Evolutionary conservation across 2,329 filamentous ascomycete species (phyloP).

Genomic region (Hypoxylon sp.): DNA sequence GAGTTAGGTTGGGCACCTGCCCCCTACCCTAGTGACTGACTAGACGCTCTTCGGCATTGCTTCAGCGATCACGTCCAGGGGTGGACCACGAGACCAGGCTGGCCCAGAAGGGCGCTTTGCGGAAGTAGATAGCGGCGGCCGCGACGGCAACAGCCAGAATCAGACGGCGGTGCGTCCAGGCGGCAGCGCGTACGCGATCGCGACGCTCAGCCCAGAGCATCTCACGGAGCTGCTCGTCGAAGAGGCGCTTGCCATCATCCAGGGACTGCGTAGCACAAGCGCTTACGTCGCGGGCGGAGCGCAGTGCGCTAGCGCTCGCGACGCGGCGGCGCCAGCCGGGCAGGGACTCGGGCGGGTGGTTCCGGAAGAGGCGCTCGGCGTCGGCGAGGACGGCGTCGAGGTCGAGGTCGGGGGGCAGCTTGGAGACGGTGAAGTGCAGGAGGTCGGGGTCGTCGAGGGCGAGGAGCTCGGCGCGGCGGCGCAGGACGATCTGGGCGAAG

Average conservation of each 20-base stretch:
- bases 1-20: too few species aligned
- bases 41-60: not conserved
- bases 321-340: conserved; percentile 73
- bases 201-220: conserved; percentile 70
- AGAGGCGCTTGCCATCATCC: conserved; percentile 71
- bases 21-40: not conserved
- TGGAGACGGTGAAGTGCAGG: conserved; percentile 86
- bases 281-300: conserved; percentile 71
- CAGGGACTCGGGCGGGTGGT: conserved; percentile 76
- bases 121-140: conserved; percentile 72
- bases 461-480: conserved; percentile 83
- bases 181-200: conserved; percentile 56
- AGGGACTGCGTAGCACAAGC: conserved; percentile 63
- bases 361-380: conserved; percentile 68
- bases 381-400: conserved; percentile 77
- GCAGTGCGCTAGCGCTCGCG: conserved; percentile 80
- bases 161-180: conserved; percentile 72
- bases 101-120: conserved; percentile 53
- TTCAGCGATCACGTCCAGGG: conserved; percentile 21
- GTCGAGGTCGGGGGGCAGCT: conserved; percentile 81
- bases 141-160: conserved; percentile 73
- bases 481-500: conserved; percentile 86
- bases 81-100: conserved; percentile 38
- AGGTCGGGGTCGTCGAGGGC: conserved; percentile 86
- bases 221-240: conserved; percentile 75